Conservation (phyloP, 371 early-diverging fungal genomes). For the Rhizopus arrhizus region DNA sequence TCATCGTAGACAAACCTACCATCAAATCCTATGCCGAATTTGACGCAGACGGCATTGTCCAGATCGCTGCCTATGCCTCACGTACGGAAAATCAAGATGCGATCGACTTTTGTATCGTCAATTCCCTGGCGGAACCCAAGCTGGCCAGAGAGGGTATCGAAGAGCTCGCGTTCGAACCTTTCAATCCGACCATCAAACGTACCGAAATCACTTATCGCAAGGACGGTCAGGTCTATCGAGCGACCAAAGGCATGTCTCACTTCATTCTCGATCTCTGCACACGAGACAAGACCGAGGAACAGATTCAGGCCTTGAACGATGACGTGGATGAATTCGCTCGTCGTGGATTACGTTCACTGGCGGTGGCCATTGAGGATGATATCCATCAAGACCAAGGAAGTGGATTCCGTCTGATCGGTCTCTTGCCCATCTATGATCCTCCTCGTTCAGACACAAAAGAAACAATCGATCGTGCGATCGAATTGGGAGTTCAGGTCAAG, state of each 20-base stretch:
- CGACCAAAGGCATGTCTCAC: no score
- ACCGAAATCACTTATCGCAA: conserved; percentile 78
- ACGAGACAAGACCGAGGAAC: no score
- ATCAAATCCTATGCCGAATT: conserved; percentile 63
- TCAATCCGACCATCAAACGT: conserved; percentile 89
- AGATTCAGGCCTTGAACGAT: no score
- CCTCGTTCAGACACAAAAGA: conserved; percentile 82
- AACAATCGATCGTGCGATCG: conserved; percentile 84
- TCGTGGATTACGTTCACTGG: no score
- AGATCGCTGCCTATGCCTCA: conserved; percentile 69
- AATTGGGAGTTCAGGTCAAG: conserved; percentile 88
- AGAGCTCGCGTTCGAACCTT: conserved; percentile 78
- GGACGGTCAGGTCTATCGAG: no score
- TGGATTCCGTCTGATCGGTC: conserved; percentile 47
- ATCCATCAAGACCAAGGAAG: conserved; percentile 4
- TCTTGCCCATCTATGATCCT: conserved; percentile 74
- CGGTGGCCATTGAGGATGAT: no score
- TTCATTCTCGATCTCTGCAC: no score
- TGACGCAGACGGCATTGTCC: conserved; percentile 60
- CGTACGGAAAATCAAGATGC: conserved; percentile 76
- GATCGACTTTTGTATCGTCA: conserved; percentile 76
- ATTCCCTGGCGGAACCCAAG: conserved; percentile 60
- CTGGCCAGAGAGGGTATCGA: conserved; percentile 69
- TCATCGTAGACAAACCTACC: conserved; percentile 71
- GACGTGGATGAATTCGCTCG: no score